Evolutionary conservation across 805 yeast genomes (phyloP), one percentile per base, ranked within the genome.

Genomic region (Wickerhamomyces mucosus): DNA sequence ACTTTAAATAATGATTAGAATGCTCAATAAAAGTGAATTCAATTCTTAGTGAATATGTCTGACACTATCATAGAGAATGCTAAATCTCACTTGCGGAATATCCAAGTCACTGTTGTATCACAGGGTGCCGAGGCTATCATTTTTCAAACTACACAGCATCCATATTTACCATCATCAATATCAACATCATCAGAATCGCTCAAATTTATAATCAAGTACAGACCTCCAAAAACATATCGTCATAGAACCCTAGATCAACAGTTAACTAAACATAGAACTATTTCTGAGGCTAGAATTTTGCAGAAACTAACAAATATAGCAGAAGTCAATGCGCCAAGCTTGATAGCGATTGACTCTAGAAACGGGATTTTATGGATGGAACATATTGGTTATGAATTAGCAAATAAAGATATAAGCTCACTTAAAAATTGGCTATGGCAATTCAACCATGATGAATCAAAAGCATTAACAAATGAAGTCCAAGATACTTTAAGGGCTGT

Each of bases 101-200:
- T 78, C 6, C 72, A 75, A 0, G 49, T 79, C 5, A 46, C 53
- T 1, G 60, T 72, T 18, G 59, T 85, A 3, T 81, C 94, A 0
- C 96, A 85, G 49, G 96, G 96, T 17, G 96, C 96, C 1, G 96
- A 85, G 52, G 94, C 95, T 0, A 64, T 84, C 9, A 86, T 84
- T 3, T 82, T 81, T 53, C 51, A 61, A 10, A 67, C 89, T 0
- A 37, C 53, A 1, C 50, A 50, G 3, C 95, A 85, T 53, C 95
- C 95, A 17, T 85, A 79, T 48, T 47, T 66, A 17, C 66, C 74
- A 7, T 18, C 35, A 5, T 12, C 35, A 16, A 44, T 63, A 18
- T 65, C 73, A 5, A 31, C 38, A 9, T 12, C 27, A 15, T 15
- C 2, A 39, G 35, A 42, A 15, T 51, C 56, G 27, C 41, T 51